Evolutionary conservation across 495 filamentous ascomycete species (phyloP), one percentile per base, ranked within the genome.

Genomic region (Annulohypoxylon bovei): DNA sequence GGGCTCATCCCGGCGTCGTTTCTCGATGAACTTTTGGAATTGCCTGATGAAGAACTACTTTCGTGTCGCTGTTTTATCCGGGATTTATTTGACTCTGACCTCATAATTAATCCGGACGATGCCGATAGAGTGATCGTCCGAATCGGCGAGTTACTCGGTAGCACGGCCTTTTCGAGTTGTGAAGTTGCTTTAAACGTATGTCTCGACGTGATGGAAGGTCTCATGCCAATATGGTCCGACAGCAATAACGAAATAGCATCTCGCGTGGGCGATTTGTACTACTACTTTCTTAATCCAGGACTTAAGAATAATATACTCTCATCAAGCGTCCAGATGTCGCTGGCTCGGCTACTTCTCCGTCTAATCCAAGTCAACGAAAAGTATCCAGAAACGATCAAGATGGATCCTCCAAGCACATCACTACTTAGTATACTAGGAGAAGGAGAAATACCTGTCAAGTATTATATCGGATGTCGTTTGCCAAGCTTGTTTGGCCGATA

Each of bases 401-500:
- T 91, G 30, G 86, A 87, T 1, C 93, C 94, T 2, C 87, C 89
- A 23, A 85, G 91, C 59, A 92, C 91, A 22, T 91, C 86, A 50
- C 86, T 98, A 5, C 88, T 98, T 72, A 83, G 81, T 18, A 84
- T 97, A 12, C 78, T 98, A 6, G 80, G 86, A 23, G 82, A 87
- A 20, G 87, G 88, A 14, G 85, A 90, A 69, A 85, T 94, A 62
- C 80, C 84, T 20, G 92, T 97, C 54, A 93, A 95, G 65, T 94
- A 90, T 72, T 87, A 83, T 59, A 86, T 95, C 60, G 90, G 89
- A 1, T 81, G 85, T 33, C 82, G 83, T 16, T 81, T 97, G 3
- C 86, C 92, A n/a, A 81, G 83, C 9, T 84, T 98, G 28, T 98
- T 98, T 76, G 85, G 86, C n/a, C 83, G 90, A 12, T 94, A 91